Conservation (phyloP, 2,329 filamentous ascomycete species). For the Apiospora hydei region DNA sequence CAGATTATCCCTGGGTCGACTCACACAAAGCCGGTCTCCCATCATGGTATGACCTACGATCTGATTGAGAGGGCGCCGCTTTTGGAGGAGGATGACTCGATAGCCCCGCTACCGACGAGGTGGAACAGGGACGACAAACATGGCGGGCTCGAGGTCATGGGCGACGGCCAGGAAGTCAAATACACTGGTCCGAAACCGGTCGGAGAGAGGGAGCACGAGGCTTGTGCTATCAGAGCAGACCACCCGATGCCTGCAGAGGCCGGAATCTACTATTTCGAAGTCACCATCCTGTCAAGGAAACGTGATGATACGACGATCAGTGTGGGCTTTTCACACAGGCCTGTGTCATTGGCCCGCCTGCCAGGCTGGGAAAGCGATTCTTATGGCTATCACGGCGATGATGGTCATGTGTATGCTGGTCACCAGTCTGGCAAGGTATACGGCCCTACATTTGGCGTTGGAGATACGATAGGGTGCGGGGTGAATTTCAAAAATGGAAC, state of each 20-base stretch:
- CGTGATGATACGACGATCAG: slow-evolving; percentile 67
- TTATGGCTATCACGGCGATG: slow-evolving; percentile 74
- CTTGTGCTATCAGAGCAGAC: slow-evolving; percentile 82
- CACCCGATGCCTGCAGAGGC: slow-evolving; percentile 87
- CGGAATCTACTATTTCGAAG: slow-evolving; percentile 94
- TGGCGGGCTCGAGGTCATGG: slow-evolving; percentile 74
- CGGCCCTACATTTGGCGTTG: slow-evolving; percentile 60
- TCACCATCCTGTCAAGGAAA: slow-evolving; percentile 59
- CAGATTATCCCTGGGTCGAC: slow-evolving; percentile 51
- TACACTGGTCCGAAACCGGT: slow-evolving; percentile 56
- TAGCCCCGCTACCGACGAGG: slow-evolving; percentile 76
- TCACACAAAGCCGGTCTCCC: slow-evolving; percentile 65
- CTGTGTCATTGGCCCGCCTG: slow-evolving; percentile 60
- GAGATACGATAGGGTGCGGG: slow-evolving; percentile 70
- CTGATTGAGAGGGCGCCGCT: slow-evolving; percentile 78
- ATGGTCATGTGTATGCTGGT: slow-evolving; percentile 67
- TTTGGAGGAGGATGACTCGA: slow-evolving; percentile 62
- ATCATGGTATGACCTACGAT: slow-evolving; percentile 83
- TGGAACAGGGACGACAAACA: slow-evolving; percentile 86
- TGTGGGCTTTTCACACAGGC: slow-evolving; percentile 66
- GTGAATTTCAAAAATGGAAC: slow-evolving; percentile 70
- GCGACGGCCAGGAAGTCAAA: slow-evolving; percentile 76
- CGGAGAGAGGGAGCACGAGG: slow-evolving; percentile 71
- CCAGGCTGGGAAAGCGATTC: slow-evolving; percentile 74
- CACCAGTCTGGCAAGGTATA: slow-evolving; percentile 65